phyloP scores from a whole-genome alignment of 495 filamentous ascomycete genomes.

The Penicillium samsonianum region DNA sequence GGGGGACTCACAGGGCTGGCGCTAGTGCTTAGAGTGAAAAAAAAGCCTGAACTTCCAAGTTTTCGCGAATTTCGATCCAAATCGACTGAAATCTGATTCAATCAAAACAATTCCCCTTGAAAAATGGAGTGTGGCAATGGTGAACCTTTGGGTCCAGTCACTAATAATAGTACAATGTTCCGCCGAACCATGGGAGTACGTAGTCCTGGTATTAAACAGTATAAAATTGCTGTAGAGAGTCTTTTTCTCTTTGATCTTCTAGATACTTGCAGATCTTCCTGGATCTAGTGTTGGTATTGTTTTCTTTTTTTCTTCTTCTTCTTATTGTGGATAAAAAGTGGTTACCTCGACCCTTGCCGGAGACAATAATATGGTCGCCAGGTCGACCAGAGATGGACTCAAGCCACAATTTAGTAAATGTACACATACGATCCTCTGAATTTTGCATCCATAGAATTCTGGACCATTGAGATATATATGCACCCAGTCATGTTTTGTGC shows the following conservation, averaged over 20 bases:
- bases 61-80: background rate
- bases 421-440: background rate
- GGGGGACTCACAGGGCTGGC: background rate
- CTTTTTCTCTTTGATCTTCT: background rate
- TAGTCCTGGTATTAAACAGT: background rate
- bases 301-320: background rate
- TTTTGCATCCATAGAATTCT: background rate
- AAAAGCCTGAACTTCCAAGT: background rate
- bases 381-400: constrained; percentile 6
- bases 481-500: background rate
- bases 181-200: too few relatives aligned
- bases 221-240: background rate
- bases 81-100: background rate
- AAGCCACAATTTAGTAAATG: background rate
- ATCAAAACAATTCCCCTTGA: background rate
- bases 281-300: background rate
- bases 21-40: constrained; percentile 11
- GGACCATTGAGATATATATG: background rate
- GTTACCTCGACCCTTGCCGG: constrained; percentile 1
- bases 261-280: constrained; percentile 4
- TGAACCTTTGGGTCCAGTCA: constrained; percentile 1
- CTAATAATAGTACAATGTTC: constrained; percentile 6
- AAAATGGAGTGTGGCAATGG: background rate
- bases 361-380: constrained; percentile 4
- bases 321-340: background rate